Percentiles rank a stretch among this genome's conserved stretches.
phyloP scores from a whole-genome alignment of 805 yeast species.

The Ogataea allantospora region DNA sequence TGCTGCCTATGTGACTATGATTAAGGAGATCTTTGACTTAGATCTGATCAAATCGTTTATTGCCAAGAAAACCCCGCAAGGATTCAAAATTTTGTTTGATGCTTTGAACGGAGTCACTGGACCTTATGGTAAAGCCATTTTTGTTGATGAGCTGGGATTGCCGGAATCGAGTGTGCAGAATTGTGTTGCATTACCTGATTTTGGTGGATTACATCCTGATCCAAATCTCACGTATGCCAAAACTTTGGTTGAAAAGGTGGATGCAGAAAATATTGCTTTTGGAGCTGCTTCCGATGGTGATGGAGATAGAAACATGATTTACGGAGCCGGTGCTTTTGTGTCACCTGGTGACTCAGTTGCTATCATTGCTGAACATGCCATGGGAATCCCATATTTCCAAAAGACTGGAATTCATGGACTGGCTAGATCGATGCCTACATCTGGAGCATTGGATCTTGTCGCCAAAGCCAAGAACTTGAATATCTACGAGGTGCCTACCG shows the following conservation, averaged over 20 bases:
- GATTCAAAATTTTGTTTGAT: constrained; percentile 80
- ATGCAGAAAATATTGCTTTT: constrained; percentile 73
- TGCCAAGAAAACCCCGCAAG: constrained; percentile 43
- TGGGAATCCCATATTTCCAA: constrained; percentile 84
- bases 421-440: constrained; percentile 97
- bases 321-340: constrained; percentile 91
- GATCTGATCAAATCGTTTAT: constrained; percentile 73
- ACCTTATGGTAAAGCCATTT: constrained; percentile 86
- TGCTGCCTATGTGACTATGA: constrained; percentile 68
- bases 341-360: constrained; percentile 99
- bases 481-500: constrained; percentile 95
- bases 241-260: constrained; percentile 84
- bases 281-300: constrained; percentile 99
- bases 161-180: constrained; percentile 73
- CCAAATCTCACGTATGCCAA: constrained; percentile 95
- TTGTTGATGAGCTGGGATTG: constrained; percentile 80
- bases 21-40: constrained; percentile 87
- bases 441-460: constrained; percentile 89
- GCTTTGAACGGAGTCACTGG: constrained; percentile 96
- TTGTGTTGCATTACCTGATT: constrained; percentile 77
- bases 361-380: constrained; percentile 91
- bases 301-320: constrained; percentile 98
- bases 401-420: constrained; percentile 85
- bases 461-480: constrained; percentile 73
- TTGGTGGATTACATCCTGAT: constrained; percentile 97